These are phyloP conservation scores for Berberis thunbergii DNA, from an alignment of 164 flowering plant species.

Conservation along the genomic window DNA sequence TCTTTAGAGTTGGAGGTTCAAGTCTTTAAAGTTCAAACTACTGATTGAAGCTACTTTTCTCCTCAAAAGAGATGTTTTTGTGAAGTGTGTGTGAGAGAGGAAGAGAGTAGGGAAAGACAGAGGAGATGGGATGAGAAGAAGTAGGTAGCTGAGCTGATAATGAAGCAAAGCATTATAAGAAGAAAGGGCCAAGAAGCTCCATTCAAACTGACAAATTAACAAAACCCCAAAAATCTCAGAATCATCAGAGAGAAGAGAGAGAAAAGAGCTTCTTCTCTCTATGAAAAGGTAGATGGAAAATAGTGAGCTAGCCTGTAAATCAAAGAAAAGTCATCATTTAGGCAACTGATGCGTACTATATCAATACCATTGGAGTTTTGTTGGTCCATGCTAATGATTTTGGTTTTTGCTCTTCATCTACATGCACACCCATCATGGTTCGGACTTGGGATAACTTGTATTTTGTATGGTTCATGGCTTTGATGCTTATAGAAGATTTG, in stretches of 20 bases:
- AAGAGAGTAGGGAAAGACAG: slow-evolving; percentile 14
- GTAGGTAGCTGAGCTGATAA: slow-evolving; percentile 4
- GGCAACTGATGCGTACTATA: too few relatives aligned
- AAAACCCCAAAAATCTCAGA: slow-evolving; percentile 28
- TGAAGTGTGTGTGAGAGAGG: neutral
- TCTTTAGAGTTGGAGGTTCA: slow-evolving; percentile 22
- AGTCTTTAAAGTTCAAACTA: slow-evolving; percentile 25
- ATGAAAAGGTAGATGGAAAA: too few relatives aligned
- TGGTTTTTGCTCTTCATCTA: too few relatives aligned
- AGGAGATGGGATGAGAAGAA: slow-evolving; percentile 7
- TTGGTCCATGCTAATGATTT: too few relatives aligned
- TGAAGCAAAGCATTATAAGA: slow-evolving; percentile 24
- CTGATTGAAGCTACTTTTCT: slow-evolving; percentile 28
- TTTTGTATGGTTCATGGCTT: too few relatives aligned
- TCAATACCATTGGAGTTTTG: too few relatives aligned
- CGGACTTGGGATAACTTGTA: too few relatives aligned
- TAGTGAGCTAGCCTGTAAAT: too few relatives aligned
- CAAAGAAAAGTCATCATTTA: too few relatives aligned
- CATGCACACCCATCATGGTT: too few relatives aligned
- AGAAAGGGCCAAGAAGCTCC: slow-evolving; percentile 46
- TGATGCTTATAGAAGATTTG: too few relatives aligned
- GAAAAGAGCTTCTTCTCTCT: neutral
- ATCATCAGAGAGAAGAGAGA: neutral
- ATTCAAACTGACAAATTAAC: slow-evolving; percentile 45
- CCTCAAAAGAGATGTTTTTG: slow-evolving; percentile 7